phyloP scores from a whole-genome alignment of 495 filamentous ascomycete genomes.

The Xylaria curta region DNA sequence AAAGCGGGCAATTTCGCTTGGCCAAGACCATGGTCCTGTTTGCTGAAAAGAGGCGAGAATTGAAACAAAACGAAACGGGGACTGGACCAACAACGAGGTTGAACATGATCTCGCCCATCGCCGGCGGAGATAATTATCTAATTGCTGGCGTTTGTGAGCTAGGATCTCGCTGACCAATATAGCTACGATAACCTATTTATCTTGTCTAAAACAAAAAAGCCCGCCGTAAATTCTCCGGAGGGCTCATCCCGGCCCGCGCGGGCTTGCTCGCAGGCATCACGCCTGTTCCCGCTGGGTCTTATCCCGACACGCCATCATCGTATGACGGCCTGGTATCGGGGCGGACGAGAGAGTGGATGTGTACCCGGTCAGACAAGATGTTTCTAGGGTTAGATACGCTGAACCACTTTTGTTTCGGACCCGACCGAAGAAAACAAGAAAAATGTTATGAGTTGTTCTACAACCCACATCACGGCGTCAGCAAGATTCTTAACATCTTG shows the following conservation, averaged over 20 bases:
- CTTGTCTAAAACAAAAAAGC: neutral
- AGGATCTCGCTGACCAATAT: conserved; percentile 5
- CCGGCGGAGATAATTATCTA: conserved; percentile 12
- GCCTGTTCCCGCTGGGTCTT: conserved; percentile 15
- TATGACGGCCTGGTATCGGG: conserved; percentile 8
- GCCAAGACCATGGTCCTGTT: neutral
- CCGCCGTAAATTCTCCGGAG: conserved; percentile 8
- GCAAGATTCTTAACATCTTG: neutral
- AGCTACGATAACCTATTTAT: neutral
- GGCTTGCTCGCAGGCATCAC: conserved; percentile 16
- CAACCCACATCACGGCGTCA: neutral
- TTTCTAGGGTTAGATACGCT: conserved; percentile 4
- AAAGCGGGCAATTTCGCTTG: conserved; percentile 10
- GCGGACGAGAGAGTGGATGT: neutral
- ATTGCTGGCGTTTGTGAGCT: neutral
- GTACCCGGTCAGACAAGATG: neutral
- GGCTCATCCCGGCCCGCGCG: conserved; percentile 13
- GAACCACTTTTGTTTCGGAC: neutral
- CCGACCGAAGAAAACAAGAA: neutral
- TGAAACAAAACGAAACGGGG: neutral
- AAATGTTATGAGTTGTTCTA: neutral
- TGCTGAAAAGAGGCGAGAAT: neutral
- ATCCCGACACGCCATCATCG: conserved; percentile 23
- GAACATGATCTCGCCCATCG: neutral
- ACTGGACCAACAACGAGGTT: neutral